phyloP scores from a whole-genome alignment of 2,329 filamentous ascomycete species.

The Chaetothyriales sp. region DNA sequence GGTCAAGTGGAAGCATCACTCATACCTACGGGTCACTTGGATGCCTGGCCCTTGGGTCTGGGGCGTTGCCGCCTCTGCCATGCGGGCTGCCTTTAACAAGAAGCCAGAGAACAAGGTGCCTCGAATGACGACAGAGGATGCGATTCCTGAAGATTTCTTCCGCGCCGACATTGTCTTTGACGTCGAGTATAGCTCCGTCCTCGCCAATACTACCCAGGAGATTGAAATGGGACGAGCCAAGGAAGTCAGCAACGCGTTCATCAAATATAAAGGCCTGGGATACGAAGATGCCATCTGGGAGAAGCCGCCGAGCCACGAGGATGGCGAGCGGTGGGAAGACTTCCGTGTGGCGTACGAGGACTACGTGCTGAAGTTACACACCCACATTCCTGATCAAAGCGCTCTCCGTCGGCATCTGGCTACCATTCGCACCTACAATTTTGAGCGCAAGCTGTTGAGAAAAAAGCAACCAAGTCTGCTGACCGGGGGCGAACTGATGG shows the following conservation, averaged over 20 bases:
- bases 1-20: conserved; percentile 68
- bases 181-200: conserved; percentile 51
- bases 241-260: conserved; percentile 56
- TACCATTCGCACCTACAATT: conserved; percentile 50
- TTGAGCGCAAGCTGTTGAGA: conserved; percentile 50
- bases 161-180: conserved; percentile 79
- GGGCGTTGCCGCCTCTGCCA: conserved; percentile 47
- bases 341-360: conserved; percentile 76
- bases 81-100: conserved; percentile 63
- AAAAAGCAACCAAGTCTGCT: conserved; percentile 58
- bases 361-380: conserved; percentile 65
- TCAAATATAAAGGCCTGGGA: conserved; percentile 83
- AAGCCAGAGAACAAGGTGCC: conserved; percentile 47
- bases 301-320: conserved; percentile 49
- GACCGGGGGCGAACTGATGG: conserved; percentile 70
- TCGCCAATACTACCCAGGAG: conserved; percentile 44
- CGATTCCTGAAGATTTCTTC: conserved; percentile 74
- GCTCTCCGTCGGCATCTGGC: conserved; percentile 53
- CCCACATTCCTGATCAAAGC: conserved; percentile 40
- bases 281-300: conserved; percentile 94
- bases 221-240: conserved; percentile 57
- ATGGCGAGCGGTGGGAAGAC: conserved; percentile 58
- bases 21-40: conserved; percentile 74
- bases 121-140: conserved; percentile 57
- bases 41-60: conserved; percentile 80